phyloP scores from a whole-genome alignment of 257 asterid genomes.

The Solanum dulcamara region DNA sequence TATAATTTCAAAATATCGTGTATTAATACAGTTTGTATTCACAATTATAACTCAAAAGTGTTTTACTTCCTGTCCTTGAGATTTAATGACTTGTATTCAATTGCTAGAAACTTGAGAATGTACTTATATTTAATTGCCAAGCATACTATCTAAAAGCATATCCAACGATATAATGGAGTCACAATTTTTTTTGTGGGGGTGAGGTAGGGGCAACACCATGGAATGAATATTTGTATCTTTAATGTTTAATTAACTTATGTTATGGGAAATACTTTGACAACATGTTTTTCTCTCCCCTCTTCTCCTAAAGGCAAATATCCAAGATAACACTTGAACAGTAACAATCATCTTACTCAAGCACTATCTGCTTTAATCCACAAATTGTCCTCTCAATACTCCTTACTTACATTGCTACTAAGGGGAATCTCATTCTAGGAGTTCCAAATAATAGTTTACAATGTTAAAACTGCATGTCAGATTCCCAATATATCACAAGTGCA shows the following conservation, averaged over 20 bases:
- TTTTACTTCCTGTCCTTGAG: neutral
- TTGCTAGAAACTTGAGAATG: neutral
- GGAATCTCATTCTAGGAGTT: neutral
- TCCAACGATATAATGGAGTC: neutral
- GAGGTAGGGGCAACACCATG: too few species aligned
- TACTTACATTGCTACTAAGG: neutral
- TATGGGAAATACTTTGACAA: neutral
- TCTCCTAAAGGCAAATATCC: neutral
- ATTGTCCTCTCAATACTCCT: neutral
- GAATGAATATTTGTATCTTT: neutral
- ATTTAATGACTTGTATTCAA: neutral
- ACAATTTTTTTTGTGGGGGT: neutral
- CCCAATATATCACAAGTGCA: neutral
- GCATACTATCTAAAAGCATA: neutral
- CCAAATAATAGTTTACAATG: neutral
- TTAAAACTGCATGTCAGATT: neutral
- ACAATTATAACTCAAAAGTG: neutral
- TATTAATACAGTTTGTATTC: neutral
- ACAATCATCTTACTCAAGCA: neutral
- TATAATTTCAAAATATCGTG: neutral
- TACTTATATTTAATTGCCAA: neutral
- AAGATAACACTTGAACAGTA: neutral
- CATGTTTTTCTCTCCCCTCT: neutral
- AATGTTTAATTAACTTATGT: neutral
- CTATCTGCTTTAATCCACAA: neutral